These are phyloP conservation scores for Xylaria longipes DNA, from an alignment of 495 filamentous ascomycete species.

Conservation along the genomic window DNA sequence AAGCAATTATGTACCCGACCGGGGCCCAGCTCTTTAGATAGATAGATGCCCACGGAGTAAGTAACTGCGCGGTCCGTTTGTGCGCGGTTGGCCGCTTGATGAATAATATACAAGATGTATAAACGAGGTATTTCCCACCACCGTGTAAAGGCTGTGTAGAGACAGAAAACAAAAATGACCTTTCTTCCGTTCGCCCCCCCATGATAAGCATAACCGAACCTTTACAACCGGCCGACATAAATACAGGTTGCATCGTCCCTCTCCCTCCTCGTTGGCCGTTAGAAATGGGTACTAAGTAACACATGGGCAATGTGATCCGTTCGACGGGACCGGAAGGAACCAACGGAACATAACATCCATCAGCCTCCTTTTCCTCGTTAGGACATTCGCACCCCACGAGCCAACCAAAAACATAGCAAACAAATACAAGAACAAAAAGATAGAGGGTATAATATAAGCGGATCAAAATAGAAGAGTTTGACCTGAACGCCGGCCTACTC, in stretches of 20 bases:
- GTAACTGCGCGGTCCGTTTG: background rate
- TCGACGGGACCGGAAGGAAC: constrained; percentile 32
- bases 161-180: background rate
- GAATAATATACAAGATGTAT: constrained; percentile 44
- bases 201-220: constrained; percentile 17
- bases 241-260: constrained; percentile 13
- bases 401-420: constrained; percentile 36
- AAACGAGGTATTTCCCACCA: constrained; percentile 15
- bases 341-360: constrained; percentile 28
- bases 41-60: constrained; percentile 3
- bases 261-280: background rate
- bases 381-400: constrained; percentile 40
- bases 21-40: background rate
- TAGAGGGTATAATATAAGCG: constrained; percentile 41
- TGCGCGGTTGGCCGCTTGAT: constrained; percentile 15
- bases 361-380: constrained; percentile 36
- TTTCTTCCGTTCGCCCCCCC: background rate
- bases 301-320: constrained; percentile 34
- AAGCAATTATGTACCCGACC: constrained; percentile 18
- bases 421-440: constrained; percentile 39
- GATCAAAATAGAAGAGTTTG: constrained; percentile 23
- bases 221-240: constrained; percentile 19
- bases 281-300: constrained; percentile 26
- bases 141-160: background rate
- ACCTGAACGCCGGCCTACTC: constrained; percentile 42